Evolutionary conservation across 192 early-diverging fungal species (phyloP).

Genomic region (Lobosporangium transversale): DNA sequence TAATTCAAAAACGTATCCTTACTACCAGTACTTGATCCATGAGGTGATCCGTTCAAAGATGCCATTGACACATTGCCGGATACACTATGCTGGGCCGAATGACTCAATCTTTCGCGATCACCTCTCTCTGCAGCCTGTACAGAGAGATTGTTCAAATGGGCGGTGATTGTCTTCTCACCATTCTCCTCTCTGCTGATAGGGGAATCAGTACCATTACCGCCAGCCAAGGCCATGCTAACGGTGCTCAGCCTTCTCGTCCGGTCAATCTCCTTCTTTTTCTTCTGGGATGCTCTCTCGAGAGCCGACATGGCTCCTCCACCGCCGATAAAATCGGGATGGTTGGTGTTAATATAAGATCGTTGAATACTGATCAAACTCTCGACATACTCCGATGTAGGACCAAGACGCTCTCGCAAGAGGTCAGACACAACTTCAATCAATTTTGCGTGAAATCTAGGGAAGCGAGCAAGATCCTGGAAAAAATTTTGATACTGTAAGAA

Average conservation of each 20-base stretch:
- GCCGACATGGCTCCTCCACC: conserved; percentile 79
- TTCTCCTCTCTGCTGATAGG: conserved; percentile 18
- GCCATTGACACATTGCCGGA: conserved; percentile 34
- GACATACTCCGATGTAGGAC: conserved; percentile 78
- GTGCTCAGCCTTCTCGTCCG: conserved; percentile 38
- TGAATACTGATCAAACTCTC: conserved; percentile 85
- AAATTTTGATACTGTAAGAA: no score
- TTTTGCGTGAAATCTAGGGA: conserved; percentile 77
- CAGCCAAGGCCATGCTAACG: conserved; percentile 29
- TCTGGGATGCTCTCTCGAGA: conserved; percentile 72
- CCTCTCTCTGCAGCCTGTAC: conserved; percentile 56
- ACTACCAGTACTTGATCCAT: conserved; percentile 27
- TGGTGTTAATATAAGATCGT: conserved; percentile 87
- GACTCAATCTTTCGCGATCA: conserved; percentile 39
- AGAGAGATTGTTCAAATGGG: conserved; percentile 30
- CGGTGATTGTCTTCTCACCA: conserved; percentile 24
- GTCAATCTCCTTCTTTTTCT: conserved; percentile 64
- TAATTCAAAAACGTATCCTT: conserved; percentile 63
- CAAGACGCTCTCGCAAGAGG: conserved; percentile 76
- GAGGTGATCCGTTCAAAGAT: conserved; percentile 25
- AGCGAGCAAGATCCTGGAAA: conserved; percentile 73
- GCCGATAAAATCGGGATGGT: conserved; percentile 87
- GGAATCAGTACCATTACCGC: conserved; percentile 10
- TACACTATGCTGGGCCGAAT: conserved; percentile 23
- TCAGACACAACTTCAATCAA: conserved; percentile 83